Evolutionary conservation across 306 rosid genomes (phyloP).

Genomic region (Vicia faba): DNA sequence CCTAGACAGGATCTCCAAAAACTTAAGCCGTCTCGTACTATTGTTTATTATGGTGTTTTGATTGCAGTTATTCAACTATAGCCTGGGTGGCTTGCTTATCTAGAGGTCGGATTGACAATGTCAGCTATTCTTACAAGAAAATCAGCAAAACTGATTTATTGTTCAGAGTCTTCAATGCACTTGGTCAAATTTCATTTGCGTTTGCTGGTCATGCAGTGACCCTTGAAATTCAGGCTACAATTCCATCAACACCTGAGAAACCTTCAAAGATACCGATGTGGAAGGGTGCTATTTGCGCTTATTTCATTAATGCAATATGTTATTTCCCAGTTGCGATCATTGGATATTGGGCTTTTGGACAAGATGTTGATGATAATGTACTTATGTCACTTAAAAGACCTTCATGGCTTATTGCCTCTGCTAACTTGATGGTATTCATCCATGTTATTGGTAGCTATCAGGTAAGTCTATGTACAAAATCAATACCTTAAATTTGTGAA

Average conservation of each 20-base stretch:
- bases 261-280: conserved; percentile 87
- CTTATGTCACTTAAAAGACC: conserved; percentile 70
- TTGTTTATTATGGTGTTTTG: background rate
- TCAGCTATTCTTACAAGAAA: conserved; percentile 75
- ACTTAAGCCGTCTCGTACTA: too few relatives aligned
- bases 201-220: conserved; percentile 94
- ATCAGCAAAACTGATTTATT: conserved; percentile 58
- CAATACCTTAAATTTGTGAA: background rate
- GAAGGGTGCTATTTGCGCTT: conserved; percentile 81
- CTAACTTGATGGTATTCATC: conserved; percentile 85
- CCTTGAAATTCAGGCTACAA: conserved; percentile 93
- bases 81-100: conserved; percentile 81
- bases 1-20: too few relatives aligned
- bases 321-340: conserved; percentile 88
- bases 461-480: conserved; percentile 46
- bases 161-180: conserved; percentile 78
- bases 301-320: conserved; percentile 78
- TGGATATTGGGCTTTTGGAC: conserved; percentile 91
- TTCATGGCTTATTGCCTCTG: conserved; percentile 86
- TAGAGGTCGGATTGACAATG: conserved; percentile 63
- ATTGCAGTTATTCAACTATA: conserved; percentile 82
- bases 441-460: conserved; percentile 96
- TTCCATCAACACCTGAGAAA: conserved; percentile 82
- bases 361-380: conserved; percentile 74
- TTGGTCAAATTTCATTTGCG: conserved; percentile 88